Percentiles rank a stretch among this genome's conserved stretches.
These are phyloP conservation scores for Mrakia frigida DNA, from an alignment of 768 basidiomycete genomes.

Conservation along the genomic window DNA sequence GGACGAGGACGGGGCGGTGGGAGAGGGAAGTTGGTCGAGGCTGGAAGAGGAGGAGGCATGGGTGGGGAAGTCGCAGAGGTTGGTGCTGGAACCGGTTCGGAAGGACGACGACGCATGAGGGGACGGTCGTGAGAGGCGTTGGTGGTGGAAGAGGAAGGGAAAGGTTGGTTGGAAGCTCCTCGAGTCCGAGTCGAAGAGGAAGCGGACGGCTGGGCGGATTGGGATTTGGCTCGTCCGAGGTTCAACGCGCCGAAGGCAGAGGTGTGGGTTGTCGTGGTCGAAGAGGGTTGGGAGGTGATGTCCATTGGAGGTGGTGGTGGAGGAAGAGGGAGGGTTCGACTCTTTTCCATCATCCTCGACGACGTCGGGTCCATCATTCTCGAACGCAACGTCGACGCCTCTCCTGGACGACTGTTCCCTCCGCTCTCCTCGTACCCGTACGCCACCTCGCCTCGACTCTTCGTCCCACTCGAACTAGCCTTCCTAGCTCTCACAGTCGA, in stretches of 20 bases:
- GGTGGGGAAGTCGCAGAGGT: too few relatives aligned
- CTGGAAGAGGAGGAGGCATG: not conserved
- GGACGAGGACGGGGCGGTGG: not conserved
- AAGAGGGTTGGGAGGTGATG: too few relatives aligned
- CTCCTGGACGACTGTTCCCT: not conserved
- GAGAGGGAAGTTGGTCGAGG: conserved; percentile 27
- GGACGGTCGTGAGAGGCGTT: not conserved
- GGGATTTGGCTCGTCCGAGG: conserved; percentile 9
- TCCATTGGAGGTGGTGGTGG: not conserved
- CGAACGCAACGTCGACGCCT: not conserved
- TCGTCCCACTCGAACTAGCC: conserved; percentile 17
- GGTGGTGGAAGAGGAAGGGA: not conserved
- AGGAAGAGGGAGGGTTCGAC: conserved; percentile 12
- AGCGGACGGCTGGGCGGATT: not conserved
- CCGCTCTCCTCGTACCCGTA: not conserved
- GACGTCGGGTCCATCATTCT: conserved; percentile 16
- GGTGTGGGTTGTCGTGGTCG: not conserved
- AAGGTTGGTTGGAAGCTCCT: conserved; percentile 13
- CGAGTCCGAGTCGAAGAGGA: not conserved
- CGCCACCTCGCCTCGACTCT: not conserved
- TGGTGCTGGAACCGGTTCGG: not conserved
- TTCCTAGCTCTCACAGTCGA: not conserved
- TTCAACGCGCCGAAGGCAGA: not conserved
- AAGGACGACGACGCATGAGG: conserved; percentile 2
- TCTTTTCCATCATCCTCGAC: conserved; percentile 11